Conservation (phyloP, 169 alveolate genomes). For the Plasmodium fragile region DNA sequence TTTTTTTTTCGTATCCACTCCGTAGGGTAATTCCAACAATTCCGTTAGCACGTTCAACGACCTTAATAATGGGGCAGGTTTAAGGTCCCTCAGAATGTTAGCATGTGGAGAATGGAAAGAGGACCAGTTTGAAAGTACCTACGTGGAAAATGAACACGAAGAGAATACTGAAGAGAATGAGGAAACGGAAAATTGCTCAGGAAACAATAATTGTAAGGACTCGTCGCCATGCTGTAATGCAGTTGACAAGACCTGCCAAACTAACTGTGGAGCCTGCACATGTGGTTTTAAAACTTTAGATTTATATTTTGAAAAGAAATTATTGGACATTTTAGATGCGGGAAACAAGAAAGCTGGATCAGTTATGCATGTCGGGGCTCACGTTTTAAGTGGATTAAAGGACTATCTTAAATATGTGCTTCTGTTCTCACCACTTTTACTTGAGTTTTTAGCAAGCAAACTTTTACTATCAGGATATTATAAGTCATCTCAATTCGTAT, state of each 20-base stretch:
- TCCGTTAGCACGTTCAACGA: background rate
- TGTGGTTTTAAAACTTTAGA: background rate
- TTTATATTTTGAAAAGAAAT: background rate
- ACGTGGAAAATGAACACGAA: background rate
- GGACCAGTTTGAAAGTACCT: background rate
- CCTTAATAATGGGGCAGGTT: background rate
- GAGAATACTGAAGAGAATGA: background rate
- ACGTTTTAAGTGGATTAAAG: background rate
- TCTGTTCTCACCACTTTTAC: background rate
- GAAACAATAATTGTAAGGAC: background rate
- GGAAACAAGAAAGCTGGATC: background rate
- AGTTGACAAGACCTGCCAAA: background rate
- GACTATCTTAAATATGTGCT: background rate
- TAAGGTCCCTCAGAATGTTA: background rate
- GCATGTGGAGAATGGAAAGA: background rate
- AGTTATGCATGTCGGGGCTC: background rate
- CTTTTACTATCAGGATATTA: constrained; percentile 7
- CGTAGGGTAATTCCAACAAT: background rate
- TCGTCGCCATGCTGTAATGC: background rate
- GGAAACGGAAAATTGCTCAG: background rate
- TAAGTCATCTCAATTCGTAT: background rate
- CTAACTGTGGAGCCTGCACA: background rate
- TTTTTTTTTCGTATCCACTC: background rate
- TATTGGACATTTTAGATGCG: background rate
- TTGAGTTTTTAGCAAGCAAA: background rate